A percentile compares a stretch with the other conserved stretches of the same genome.
Conservation (phyloP, 768 basidiomycete genomes). For the Rhodosporidiobolus sp. region DNA sequence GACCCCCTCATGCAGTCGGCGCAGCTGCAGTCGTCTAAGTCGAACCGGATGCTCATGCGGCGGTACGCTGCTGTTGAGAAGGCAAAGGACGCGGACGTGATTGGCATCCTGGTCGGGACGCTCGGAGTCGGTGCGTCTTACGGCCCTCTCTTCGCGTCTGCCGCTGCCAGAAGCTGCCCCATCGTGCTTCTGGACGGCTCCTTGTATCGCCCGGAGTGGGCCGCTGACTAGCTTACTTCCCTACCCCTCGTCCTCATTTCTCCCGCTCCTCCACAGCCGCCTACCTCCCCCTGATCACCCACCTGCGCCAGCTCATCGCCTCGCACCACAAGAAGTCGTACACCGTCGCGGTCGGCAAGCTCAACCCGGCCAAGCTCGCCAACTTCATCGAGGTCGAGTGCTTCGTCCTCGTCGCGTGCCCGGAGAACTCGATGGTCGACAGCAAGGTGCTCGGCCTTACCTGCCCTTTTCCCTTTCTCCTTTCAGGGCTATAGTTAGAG, state of each 20-base stretch:
- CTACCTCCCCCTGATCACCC: conserved; percentile 77
- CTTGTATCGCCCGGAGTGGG: neutral
- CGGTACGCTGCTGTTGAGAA: conserved; percentile 82
- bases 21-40: conserved; percentile 62
- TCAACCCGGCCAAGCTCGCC: conserved; percentile 88
- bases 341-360: conserved; percentile 89
- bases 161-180: no score
- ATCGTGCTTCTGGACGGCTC: conserved; percentile 56
- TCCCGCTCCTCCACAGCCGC: conserved; percentile 54
- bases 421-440: conserved; percentile 78
- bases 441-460: conserved; percentile 57
- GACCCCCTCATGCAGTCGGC: conserved; percentile 58
- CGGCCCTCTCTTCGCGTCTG: neutral
- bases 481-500: no score
- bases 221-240: neutral
- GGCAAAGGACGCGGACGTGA: conserved; percentile 86
- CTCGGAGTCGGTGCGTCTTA: conserved; percentile 70
- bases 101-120: conserved; percentile 91
- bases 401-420: conserved; percentile 90
- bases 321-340: conserved; percentile 80
- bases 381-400: conserved; percentile 97
- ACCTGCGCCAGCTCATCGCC: conserved; percentile 68
- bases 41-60: conserved; percentile 82
- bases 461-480: neutral
- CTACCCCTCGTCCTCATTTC: neutral